A percentile compares a stretch with the other conserved stretches of the same genome.
These are phyloP conservation scores for Oropetium thomaeum DNA, from an alignment of 176 grass and related monocot genomes.

Conservation along the genomic window DNA sequence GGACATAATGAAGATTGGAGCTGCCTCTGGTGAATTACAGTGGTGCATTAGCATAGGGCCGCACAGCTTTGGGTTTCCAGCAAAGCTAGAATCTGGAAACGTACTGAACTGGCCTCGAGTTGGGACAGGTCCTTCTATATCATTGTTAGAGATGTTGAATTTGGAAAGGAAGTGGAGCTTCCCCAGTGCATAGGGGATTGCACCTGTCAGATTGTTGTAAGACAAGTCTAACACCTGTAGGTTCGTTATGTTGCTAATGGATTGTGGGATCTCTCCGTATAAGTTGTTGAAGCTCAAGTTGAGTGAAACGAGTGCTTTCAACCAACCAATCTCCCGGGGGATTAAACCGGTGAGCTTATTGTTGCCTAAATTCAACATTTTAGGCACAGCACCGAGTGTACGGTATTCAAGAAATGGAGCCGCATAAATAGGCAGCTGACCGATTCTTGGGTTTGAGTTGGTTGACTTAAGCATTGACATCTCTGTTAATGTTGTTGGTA, in stretches of 20 bases:
- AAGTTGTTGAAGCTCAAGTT: conserved; percentile 45
- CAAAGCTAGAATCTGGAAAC: conserved; percentile 35
- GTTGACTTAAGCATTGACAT: conserved; percentile 35
- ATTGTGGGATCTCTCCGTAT: conserved; percentile 22
- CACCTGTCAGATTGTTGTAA: conserved; percentile 29
- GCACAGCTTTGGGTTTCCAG: conserved; percentile 31
- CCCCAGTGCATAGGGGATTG: conserved; percentile 17
- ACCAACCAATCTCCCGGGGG: conserved; percentile 22
- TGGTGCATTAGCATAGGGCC: background rate
- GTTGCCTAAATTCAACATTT: conserved; percentile 28
- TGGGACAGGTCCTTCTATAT: conserved; percentile 44
- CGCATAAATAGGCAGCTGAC: conserved; percentile 25
- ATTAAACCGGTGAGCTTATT: conserved; percentile 37
- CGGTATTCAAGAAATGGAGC: conserved; percentile 23
- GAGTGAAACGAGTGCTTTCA: conserved; percentile 31
- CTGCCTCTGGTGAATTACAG: background rate
- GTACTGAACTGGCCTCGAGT: conserved; percentile 32
- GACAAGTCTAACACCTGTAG: conserved; percentile 32
- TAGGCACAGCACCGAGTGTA: background rate
- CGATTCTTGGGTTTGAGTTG: background rate
- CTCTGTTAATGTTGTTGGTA: conserved; percentile 29
- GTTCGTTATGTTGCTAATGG: conserved; percentile 22
- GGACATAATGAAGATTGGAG: background rate
- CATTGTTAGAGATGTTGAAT: conserved; percentile 42
- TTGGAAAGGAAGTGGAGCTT: conserved; percentile 33